phyloP scores from a whole-genome alignment of 1,139 yeast genomes.

The Eremothecium coryli region DNA sequence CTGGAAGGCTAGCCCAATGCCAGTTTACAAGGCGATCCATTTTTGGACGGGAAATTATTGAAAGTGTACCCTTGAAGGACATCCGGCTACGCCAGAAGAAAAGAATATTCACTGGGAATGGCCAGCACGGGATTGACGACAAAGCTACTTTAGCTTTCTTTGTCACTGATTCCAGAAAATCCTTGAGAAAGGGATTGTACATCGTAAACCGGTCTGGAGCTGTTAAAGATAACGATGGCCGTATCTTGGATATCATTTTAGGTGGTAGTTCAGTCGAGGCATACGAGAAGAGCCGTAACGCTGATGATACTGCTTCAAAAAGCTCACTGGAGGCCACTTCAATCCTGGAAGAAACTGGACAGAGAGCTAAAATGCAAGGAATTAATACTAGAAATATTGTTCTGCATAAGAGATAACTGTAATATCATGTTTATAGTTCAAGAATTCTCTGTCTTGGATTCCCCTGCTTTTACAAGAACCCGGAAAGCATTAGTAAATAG shows the following conservation, averaged over 20 bases:
- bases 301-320: neutral
- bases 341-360: conserved; percentile 39
- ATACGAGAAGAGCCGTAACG: neutral
- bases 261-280: conserved; percentile 13
- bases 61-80: conserved; percentile 13
- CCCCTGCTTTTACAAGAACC: conserved; percentile 15
- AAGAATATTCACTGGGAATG: conserved; percentile 26
- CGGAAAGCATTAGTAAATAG: conserved; percentile 42
- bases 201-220: conserved; percentile 27
- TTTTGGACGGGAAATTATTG: conserved; percentile 15
- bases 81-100: conserved; percentile 17
- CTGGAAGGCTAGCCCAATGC: conserved; percentile 16
- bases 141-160: conserved; percentile 23
- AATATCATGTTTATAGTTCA: neutral
- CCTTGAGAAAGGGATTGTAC: conserved; percentile 18
- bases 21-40: conserved; percentile 20
- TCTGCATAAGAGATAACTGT: neutral
- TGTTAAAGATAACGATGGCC: conserved; percentile 25
- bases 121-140: conserved; percentile 28
- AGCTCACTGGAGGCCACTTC: neutral
- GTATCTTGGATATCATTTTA: conserved; percentile 26
- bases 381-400: conserved; percentile 9
- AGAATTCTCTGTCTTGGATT: neutral
- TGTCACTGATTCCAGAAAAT: conserved; percentile 16
- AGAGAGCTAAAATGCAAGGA: conserved; percentile 72